Conservation (phyloP, 371 early-diverging fungal species). For the Mortierella sp. region DNA sequence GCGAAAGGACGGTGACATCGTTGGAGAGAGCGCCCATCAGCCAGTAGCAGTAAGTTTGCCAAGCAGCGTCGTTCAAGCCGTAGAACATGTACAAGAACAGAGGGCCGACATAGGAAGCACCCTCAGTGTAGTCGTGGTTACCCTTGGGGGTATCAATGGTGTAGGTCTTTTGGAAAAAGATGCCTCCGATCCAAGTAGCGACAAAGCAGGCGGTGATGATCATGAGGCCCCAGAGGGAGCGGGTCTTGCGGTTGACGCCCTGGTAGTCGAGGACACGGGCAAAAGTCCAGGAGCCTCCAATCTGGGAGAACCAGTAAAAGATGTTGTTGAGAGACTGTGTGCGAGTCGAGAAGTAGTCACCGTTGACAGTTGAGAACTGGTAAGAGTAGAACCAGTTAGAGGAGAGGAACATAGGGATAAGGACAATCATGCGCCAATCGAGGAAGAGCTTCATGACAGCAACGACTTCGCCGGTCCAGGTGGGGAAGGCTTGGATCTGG, state of each 20-base stretch:
- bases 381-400: conserved; percentile 85
- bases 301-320: conserved; percentile 79
- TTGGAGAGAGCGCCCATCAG: conserved; percentile 76
- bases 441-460: conserved; percentile 72
- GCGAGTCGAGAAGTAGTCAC: conserved; percentile 31
- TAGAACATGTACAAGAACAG: conserved; percentile 76
- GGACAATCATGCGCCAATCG: conserved; percentile 69
- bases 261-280: conserved; percentile 69
- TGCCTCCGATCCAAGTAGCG: conserved; percentile 74
- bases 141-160: conserved; percentile 13
- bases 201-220: conserved; percentile 64
- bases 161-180: conserved; percentile 70
- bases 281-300: conserved; percentile 68
- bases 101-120: conserved; percentile 61
- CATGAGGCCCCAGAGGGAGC: conserved; percentile 64
- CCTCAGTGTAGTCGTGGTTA: conserved; percentile 30
- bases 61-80: conserved; percentile 78
- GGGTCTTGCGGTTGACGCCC: conserved; percentile 60
- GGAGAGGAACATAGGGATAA: conserved; percentile 76
- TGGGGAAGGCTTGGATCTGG: conserved; percentile 62
- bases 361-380: conserved; percentile 62
- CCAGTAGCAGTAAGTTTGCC: conserved; percentile 77
- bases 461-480: conserved; percentile 66
- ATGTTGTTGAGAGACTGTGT: conserved; percentile 58
- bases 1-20: conserved; percentile 73